phyloP scores from a whole-genome alignment of 345 rosid species.

The rapeseed (Brassica napus) region Da-Ae NC_063450.1:48007501-48008000 shows the following conservation, averaged over 20 bases:
- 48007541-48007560: too few species aligned
- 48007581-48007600: too few species aligned
- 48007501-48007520: not conserved
- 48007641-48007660: too few species aligned
- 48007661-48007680: too few species aligned
- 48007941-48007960: not conserved
- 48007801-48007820: constrained; percentile 33
- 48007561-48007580: too few species aligned
- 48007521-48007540: too few species aligned
- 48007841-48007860: constrained; percentile 1
- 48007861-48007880: not conserved
- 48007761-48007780: not conserved
- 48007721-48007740: not conserved
- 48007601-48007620: too few species aligned
- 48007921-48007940: not conserved
- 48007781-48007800: not conserved
- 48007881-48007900: not conserved
- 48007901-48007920: not conserved
- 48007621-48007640: too few species aligned
- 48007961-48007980: not conserved
- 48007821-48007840: not conserved
- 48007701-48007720: not conserved
- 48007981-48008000: not conserved
- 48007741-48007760: too few species aligned
- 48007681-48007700: not conserved